phyloP scores from a whole-genome alignment of 306 rosid genomes.

The Mimosa bimucronata region DNA sequence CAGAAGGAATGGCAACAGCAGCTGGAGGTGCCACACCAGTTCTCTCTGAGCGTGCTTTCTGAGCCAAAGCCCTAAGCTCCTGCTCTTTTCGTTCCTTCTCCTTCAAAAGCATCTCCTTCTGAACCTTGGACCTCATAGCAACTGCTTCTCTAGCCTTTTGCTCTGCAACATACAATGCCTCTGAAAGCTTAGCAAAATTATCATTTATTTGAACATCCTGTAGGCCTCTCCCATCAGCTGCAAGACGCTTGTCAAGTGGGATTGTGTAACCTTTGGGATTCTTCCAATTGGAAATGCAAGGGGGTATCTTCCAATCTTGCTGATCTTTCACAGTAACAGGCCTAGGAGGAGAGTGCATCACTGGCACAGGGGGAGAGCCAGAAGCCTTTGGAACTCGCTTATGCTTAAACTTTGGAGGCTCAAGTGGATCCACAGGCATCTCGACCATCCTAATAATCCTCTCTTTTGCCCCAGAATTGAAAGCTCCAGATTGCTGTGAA shows the following conservation, averaged over 20 bases:
- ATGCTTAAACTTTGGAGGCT: constrained; percentile 92
- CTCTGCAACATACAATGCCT: constrained; percentile 83
- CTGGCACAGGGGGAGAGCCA: constrained; percentile 88
- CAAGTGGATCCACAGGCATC: constrained; percentile 94
- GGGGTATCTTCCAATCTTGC: constrained; percentile 96
- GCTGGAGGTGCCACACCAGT: constrained; percentile 69
- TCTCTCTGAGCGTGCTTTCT: constrained; percentile 82
- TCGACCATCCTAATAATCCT: constrained; percentile 89
- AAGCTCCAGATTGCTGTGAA: constrained; percentile 80
- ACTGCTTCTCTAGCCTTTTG: constrained; percentile 95
- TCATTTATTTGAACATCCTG: constrained; percentile 91
- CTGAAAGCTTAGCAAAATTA: constrained; percentile 83
- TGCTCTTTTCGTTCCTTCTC: constrained; percentile 86
- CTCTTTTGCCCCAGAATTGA: constrained; percentile 87
- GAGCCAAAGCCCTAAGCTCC: constrained; percentile 80
- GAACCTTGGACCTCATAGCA: constrained; percentile 91
- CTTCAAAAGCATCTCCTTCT: constrained; percentile 82
- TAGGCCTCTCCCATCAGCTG: constrained; percentile 88
- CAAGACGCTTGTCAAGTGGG: constrained; percentile 90
- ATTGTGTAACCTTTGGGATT: constrained; percentile 91
- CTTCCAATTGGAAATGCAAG: constrained; percentile 94
- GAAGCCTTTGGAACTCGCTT: constrained; percentile 92
- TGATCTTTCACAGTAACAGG: constrained; percentile 92
- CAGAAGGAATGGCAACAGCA: constrained; percentile 47
- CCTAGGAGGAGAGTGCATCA: constrained; percentile 92